Base-by-base conservation (phyloP, 2,329 filamentous ascomycete genomes). In the Ceratocystis lukuohia region DNA sequence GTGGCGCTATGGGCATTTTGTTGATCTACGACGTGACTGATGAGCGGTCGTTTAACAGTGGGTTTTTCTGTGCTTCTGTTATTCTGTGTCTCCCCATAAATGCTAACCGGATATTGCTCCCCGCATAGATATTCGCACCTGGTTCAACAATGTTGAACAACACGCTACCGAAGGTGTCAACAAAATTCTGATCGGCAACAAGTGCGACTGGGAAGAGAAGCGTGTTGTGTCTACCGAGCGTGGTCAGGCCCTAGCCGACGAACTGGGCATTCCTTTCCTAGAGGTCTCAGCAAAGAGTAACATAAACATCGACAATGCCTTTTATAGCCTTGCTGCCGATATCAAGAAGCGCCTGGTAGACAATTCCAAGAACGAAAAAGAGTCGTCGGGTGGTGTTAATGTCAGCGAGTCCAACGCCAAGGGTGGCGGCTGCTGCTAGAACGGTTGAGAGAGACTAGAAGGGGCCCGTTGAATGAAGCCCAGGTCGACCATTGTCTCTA, bases 191-290 rank as follows among this genome's bases (percentile, higher is more conserved):
- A 96, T 99, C 71, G 94, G 94, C 76, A 99, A 99, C 84, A 99
- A 99, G 80, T 99, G 94, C 80, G 94, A 99, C 78, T 97, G 94
- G 94, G 94, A 97, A 78, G 94, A 99, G 80, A 97, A 97, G 83
- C 88, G 94, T 71, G 91, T 89, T 66, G 89, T 99, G 53, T 91
- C 90, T 62, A 96, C 89, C 68, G 92, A 96, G 76, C 88, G 91
- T 74, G 94, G 94, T 72, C 92, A 99, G 77, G 87, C 88, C 70
- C 84, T 99, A 66, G 94, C 94, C 68, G 89, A 96, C 78, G 94
- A 97, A 78, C 87, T 99, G 69, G 91, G 92, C 74, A 96, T 99
- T 70, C 93, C 94, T 22, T 99, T 99, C 82, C 88, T 99, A 75
- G 94, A 99, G 77, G 94, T 99, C 69, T 96, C 91, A 20, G 94